Base-by-base conservation (phyloP, 306 rosid genomes). In the Styphnolobium japonicum region DNA sequence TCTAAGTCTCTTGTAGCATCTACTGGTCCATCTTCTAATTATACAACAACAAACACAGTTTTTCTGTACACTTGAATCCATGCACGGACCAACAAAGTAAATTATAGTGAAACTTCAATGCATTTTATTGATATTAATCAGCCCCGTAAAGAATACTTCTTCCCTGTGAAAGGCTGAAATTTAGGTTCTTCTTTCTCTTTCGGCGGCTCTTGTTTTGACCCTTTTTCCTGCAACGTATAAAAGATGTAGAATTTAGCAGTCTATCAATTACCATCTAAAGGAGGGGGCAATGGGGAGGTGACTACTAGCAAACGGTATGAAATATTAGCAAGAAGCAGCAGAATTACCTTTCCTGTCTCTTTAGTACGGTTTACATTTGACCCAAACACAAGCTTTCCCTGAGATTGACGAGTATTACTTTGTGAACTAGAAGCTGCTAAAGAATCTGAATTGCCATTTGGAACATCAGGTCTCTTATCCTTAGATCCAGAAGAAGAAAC, bases 371-470 rank as follows among this genome's bases (percentile, higher is more conserved):
- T 87, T 11, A 83, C 89, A 82, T 81, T 91, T 81, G 92, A 84
- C 48, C 99, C 99, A 51, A 95, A 95, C 39, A 95, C 99, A 51
- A 95, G 94, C 89, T 95, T 95, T 61, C 97, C 97, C 83, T 90
- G 96, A 68, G 99, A 53, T 85, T 89, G 98, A 55, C 81, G 82
- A 83, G 81, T 84, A 67, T 75, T 66, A 33, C 82, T 62, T 78
- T 86, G 88, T 19, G 94, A 87, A 85, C 89, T 88, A 85, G 98
- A 91, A 39, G 90, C 90, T 16, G 86, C 42, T 36, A 97, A 88
- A 49, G 90, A 80, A 27, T 83, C 88, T 53, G 90, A 71, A 72
- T 58, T 88, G n/a, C 85, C 87, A 71, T 63, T 74, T 52, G 75
- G 42, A 74, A 58, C 82, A 58, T 55, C 85, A 23, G 90, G 71